Evolutionary conservation across 2,329 filamentous ascomycete genomes (phyloP).

Genomic region (Talaromyces sp.): DNA sequence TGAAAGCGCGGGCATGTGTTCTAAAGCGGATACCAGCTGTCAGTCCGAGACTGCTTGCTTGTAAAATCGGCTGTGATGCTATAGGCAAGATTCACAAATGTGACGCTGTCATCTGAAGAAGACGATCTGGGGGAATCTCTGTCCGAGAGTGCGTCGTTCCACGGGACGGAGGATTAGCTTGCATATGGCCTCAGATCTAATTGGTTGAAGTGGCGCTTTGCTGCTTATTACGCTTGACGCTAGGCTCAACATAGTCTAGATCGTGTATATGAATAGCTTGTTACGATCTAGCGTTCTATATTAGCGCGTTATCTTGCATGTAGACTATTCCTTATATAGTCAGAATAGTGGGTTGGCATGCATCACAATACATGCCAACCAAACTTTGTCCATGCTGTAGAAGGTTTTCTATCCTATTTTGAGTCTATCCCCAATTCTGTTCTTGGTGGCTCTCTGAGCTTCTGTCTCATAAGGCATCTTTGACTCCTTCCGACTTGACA

Average conservation of each 20-base stretch:
- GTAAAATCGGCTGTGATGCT: not conserved
- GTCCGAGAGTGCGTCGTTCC: no score
- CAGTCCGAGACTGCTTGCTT: not conserved
- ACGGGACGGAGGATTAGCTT: not conserved
- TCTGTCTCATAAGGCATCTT: not conserved
- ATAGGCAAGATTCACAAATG: not conserved
- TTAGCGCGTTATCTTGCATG: not conserved
- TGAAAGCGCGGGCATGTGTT: not conserved
- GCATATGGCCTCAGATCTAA: not conserved
- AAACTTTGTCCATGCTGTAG: no score
- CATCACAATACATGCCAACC: not conserved
- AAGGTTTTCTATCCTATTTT: no score
- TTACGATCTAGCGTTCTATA: accelerated
- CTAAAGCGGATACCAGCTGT: not conserved
- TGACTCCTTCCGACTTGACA: not conserved
- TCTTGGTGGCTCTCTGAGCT: not conserved
- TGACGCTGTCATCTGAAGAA: not conserved
- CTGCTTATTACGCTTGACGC: not conserved
- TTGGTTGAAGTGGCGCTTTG: not conserved
- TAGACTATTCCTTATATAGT: not conserved
- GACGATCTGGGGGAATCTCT: not conserved
- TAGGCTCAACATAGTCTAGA: not conserved
- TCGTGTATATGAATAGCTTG: not conserved
- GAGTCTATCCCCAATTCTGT: no score
- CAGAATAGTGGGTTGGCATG: not conserved